Base-by-base conservation (phyloP, 192 early-diverging fungal genomes). In the Coemansia sp. region DNA sequence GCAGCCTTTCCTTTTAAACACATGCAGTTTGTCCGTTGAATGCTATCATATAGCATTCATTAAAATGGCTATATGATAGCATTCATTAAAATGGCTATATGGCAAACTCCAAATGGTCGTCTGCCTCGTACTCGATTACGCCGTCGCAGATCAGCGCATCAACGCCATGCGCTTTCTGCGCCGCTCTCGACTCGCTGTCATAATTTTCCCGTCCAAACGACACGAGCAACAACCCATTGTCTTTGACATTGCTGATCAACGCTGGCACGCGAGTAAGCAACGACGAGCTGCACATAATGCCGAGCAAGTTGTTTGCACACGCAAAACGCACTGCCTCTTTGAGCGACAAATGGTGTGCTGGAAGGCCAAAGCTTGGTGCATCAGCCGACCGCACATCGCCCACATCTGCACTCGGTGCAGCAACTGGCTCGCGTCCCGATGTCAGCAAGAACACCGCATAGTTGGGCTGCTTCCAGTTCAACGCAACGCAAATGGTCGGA, bases 401-500 rank as follows among this genome's bases (percentile, higher is more conserved):
- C 32, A 43, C 60, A 15, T 55, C 64, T 10, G 84, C 57, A 22
- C 65, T 62, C 10, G 23, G 10, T 17, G 60, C 39, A 17, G 50
- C 55, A 11, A 47, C 12, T 8, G 68, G 56, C 59, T 68, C 68
- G 25, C 94, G 93, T 47, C 90, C 91, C 39, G 86, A 86, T 4
- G 92, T 93, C 58, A 89, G 86, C 76, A 97, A 94, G 70, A 99
- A 99, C 19, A 99, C 97, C 21, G 91, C 86, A 59, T 91, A 99
- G 69, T 98, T 98, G 19, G 96, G 96, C 64, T 99, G 97, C 76
- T 99, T 99, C 97, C 97, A 98, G 83, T 95, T 99, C 38, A 97
- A 64, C 15, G 93, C 89, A 12, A 90, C 92, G 81, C 97, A 99
- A 1, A 97, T 87, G 17, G 86, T 80, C 14, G 94, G 91, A 70